These are phyloP conservation scores for Nowakowskiella sp. DNA, from an alignment of 192 early-diverging fungal species.

Conservation along the genomic window DNA sequence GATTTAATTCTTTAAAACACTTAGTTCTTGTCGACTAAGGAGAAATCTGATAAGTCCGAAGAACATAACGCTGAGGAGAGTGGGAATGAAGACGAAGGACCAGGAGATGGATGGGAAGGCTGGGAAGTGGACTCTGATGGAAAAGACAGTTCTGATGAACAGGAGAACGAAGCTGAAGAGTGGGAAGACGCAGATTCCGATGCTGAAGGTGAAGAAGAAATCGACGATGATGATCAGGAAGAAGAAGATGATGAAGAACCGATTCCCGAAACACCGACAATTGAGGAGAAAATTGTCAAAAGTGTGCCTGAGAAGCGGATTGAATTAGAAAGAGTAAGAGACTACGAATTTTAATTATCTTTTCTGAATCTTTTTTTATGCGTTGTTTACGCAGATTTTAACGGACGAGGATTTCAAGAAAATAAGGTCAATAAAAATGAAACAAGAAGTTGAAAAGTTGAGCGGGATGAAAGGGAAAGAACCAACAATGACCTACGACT, in stretches of 20 bases:
- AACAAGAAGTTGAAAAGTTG: conserved; percentile 51
- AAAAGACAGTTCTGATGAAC: neutral
- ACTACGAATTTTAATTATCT: neutral
- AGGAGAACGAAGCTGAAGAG: conserved; percentile 22
- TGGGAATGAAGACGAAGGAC: conserved; percentile 14
- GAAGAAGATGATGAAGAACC: conserved; percentile 35
- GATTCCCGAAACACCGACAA: conserved; percentile 17
- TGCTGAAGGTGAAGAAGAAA: conserved; percentile 22
- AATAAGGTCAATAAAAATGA: conserved; percentile 66
- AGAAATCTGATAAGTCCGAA: conserved; percentile 5
- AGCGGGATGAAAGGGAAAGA: too few species aligned
- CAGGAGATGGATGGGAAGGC: conserved; percentile 27
- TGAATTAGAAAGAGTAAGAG: conserved; percentile 37
- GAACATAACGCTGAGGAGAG: conserved; percentile 33
- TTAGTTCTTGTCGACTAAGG: too few species aligned
- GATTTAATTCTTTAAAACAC: too few species aligned
- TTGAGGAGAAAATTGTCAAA: conserved; percentile 26
- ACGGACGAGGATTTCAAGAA: conserved; percentile 87
- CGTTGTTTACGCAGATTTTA: conserved; percentile 54
- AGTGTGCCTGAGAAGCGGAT: conserved; percentile 17
- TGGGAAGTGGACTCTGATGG: conserved; percentile 7
- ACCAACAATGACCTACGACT: too few species aligned
- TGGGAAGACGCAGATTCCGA: conserved; percentile 6
- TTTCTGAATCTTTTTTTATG: neutral
- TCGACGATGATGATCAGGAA: conserved; percentile 31